phyloP scores from a whole-genome alignment of 257 asterid genomes.

The Solanum pennellii region DNA sequence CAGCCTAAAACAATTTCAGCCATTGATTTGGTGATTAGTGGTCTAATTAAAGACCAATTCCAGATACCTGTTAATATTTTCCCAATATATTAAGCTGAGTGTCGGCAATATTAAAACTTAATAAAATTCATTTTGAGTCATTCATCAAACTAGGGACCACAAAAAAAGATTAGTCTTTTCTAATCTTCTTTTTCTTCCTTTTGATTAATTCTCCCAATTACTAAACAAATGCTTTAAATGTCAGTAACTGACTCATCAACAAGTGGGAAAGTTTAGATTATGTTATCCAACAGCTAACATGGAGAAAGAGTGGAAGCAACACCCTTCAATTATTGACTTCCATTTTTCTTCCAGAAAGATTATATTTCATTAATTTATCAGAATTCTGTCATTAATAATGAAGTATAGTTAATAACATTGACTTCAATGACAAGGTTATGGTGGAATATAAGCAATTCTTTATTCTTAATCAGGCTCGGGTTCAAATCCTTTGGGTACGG shows the following conservation, averaged over 20 bases:
- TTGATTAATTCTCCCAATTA: not conserved
- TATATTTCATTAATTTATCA: not conserved
- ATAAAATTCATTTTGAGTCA: not conserved
- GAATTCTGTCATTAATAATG: not conserved
- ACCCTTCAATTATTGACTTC: not conserved
- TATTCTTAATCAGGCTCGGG: no score
- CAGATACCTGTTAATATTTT: not conserved
- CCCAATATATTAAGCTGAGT: not conserved
- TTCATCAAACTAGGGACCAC: not conserved
- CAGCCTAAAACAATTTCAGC: not conserved
- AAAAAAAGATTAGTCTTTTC: not conserved
- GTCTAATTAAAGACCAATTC: no score
- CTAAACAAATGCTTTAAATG: not conserved
- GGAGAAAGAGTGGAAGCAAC: not conserved
- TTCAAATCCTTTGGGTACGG: fast-evolving
- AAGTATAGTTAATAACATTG: not conserved
- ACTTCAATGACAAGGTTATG: not conserved
- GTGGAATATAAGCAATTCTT: fast-evolving
- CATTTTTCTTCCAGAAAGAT: not conserved
- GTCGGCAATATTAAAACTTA: not conserved
- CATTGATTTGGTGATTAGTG: not conserved
- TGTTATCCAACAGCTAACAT: not conserved
- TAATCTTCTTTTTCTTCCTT: not conserved
- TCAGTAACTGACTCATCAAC: not conserved
- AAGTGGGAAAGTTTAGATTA: not conserved